Conservation (phyloP, 2,329 filamentous ascomycete genomes). For the Ophiostoma montium region DNA sequence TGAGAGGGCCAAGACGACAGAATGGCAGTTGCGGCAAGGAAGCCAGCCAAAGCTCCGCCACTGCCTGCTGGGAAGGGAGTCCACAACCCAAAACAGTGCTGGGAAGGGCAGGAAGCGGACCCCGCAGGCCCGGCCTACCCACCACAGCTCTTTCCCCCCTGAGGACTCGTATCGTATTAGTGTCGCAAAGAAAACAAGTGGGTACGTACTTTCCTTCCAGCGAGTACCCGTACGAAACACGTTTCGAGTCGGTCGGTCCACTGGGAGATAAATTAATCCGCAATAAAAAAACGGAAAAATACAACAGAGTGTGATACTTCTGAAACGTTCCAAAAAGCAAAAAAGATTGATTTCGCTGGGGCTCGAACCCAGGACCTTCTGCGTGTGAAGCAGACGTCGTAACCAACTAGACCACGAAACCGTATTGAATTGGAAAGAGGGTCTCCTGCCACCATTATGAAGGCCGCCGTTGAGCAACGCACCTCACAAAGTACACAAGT, state of each 20-base stretch:
- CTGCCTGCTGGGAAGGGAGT: background rate
- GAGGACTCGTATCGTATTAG: background rate
- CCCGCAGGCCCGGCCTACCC: constrained; percentile 1
- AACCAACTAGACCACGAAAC: constrained; percentile 18
- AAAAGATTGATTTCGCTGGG: constrained; percentile 14
- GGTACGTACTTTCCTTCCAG: too few species aligned
- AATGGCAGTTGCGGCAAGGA: background rate
- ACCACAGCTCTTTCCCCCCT: background rate
- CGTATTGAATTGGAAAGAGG: background rate
- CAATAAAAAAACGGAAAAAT: background rate
- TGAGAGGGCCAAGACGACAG: background rate
- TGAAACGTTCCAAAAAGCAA: constrained; percentile 4
- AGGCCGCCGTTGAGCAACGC: too few species aligned
- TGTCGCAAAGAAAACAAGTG: too few species aligned
- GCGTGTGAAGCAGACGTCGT: constrained; percentile 17
- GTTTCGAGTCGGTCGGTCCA: too few species aligned
- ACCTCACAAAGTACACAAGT: too few species aligned
- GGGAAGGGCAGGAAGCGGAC: background rate
- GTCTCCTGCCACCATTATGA: too few species aligned
- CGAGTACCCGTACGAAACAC: too few species aligned
- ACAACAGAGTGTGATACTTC: background rate
- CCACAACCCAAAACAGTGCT: background rate
- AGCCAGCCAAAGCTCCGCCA: background rate
- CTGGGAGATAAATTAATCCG: too few species aligned
- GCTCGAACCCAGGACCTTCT: constrained; percentile 17